phyloP scores from a whole-genome alignment of 202 grass and related monocot genomes.

The Digitaria exilis region DNA sequence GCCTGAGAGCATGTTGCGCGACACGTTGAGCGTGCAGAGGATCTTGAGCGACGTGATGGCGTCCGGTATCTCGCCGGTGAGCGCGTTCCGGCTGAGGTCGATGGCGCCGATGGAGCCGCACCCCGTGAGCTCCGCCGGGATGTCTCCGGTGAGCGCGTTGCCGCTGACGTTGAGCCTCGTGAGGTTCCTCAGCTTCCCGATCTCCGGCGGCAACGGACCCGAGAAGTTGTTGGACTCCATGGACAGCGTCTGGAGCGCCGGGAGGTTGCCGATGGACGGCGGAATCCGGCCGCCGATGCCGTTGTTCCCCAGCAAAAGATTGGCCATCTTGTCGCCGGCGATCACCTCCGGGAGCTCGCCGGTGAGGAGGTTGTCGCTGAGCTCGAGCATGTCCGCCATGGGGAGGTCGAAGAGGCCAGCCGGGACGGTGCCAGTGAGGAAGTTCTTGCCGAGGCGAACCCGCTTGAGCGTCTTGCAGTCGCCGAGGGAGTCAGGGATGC shows the following conservation, averaged over 20 bases:
- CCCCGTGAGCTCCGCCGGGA: slow-evolving; percentile 57
- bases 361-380: slow-evolving; percentile 75
- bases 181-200: slow-evolving; percentile 65
- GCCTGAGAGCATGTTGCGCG: slow-evolving; percentile 62
- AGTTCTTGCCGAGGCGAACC: slow-evolving; percentile 77
- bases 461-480: slow-evolving; percentile 71
- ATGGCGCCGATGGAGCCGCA: slow-evolving; percentile 61
- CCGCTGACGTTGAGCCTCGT: slow-evolving; percentile 69
- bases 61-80: slow-evolving; percentile 69
- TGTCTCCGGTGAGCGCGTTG: slow-evolving; percentile 59
- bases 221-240: slow-evolving; percentile 72
- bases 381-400: slow-evolving; percentile 66
- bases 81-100: slow-evolving; percentile 79
- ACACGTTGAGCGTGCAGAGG: slow-evolving; percentile 88
- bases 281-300: slow-evolving; percentile 62
- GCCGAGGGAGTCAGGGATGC: slow-evolving; percentile 69
- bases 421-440: slow-evolving; percentile 57
- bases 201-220: slow-evolving; percentile 60
- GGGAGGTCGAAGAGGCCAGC: slow-evolving; percentile 76
- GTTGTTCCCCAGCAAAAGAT: slow-evolving; percentile 58
- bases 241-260: slow-evolving; percentile 64
- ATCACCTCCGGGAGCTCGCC: slow-evolving; percentile 68
- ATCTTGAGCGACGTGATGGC: slow-evolving; percentile 58
- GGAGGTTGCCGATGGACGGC: slow-evolving; percentile 70
- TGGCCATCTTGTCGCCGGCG: slow-evolving; percentile 45